Percentiles rank a stretch among this genome's conserved stretches.
These are phyloP conservation scores for Paradendryphiella salina DNA, from an alignment of 2,329 filamentous ascomycete species.

Conservation along the genomic window DNA sequence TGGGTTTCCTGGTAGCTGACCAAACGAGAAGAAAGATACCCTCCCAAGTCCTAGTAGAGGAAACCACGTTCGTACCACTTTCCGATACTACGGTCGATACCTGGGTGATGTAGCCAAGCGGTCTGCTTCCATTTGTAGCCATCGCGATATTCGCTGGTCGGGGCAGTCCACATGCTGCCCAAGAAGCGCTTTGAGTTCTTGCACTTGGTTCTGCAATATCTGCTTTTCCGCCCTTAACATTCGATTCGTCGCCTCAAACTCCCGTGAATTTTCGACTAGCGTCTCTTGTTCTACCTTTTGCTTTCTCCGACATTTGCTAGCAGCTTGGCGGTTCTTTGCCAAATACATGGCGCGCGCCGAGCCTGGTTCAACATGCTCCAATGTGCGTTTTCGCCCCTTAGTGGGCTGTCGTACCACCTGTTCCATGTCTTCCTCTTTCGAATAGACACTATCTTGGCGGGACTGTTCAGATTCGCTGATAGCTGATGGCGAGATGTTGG, in stretches of 20 bases:
- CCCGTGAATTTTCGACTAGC: slow-evolving; percentile 51
- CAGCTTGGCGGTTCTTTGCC: slow-evolving; percentile 70
- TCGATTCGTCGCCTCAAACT: slow-evolving; percentile 35
- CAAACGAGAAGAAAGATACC: too few species aligned
- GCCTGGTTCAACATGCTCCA: slow-evolving; percentile 27
- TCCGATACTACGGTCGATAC: not conserved
- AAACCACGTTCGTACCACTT: not conserved
- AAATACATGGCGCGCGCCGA: slow-evolving; percentile 49
- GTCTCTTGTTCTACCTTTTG: slow-evolving; percentile 59
- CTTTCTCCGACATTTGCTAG: slow-evolving; percentile 72
- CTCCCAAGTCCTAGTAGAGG: not conserved
- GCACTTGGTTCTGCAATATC: slow-evolving; percentile 28
- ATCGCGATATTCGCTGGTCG: slow-evolving; percentile 28
- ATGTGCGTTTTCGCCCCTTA: slow-evolving; percentile 20
- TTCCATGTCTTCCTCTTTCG: not conserved
- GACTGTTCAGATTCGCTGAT: not conserved
- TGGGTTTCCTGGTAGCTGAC: too few species aligned
- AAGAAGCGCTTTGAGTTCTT: slow-evolving; percentile 30
- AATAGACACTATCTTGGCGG: not conserved
- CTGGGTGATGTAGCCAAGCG: slow-evolving; percentile 14
- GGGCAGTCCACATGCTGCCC: slow-evolving; percentile 31
- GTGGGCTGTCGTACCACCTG: slow-evolving; percentile 3
- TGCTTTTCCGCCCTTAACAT: slow-evolving; percentile 35
- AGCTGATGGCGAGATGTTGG: not conserved
- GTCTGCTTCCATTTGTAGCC: slow-evolving; percentile 36